Evolutionary conservation across 1,139 yeast genomes (phyloP), one percentile per base, ranked within the genome.

Genomic region (Wickerhamomyces sp.): DNA sequence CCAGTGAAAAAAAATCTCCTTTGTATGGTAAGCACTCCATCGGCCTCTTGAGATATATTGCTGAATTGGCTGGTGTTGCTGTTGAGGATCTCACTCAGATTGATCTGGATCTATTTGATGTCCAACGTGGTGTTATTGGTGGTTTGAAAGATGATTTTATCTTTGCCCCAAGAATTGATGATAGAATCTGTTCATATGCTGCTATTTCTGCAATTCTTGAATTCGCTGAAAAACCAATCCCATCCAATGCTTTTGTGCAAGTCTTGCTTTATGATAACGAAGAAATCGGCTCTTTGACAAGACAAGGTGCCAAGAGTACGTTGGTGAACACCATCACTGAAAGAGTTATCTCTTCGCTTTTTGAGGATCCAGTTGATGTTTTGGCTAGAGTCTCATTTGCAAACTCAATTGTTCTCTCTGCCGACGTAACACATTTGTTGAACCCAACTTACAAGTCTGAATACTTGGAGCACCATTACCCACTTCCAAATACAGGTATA

Each of bases 401-500:
- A 31, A 76, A 75, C 55, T 65, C 82, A 17, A 59, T 78, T 40
- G 64, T 78, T 26, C 52, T 79, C 27, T 78, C 85, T 6, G 82
- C 84, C 1, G 87, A 79, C 52, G 86, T 79, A 19, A 77, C 69
- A 38, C 87, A 79, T 56, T 61, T 75, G 48, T 57, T 75, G 44
- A 77, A 78, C 56, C 86, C 87, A 20, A 75, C 77, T 54, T 81
- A 79, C 54, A 57, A 67, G 37, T 53, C 57, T 19, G 81, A 72
- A 18, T 84, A 85, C 60, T 66, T 85, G 53, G 83, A 78, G 45
- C 59, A 77, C 54, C 91, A 85, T 63, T 77, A 74, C 52, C 94
- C 95, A 17, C 60, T 76, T 38, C 87, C 91, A 42, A 86, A 86
- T 61, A 75, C 70, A 31, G 95, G 95, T 32, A 60, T 85, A 36